A percentile compares a stretch with the other conserved stretches of the same genome.
phyloP scores from a whole-genome alignment of 2,329 filamentous ascomycete species.

The Coniochaeta ligniaria region DNA sequence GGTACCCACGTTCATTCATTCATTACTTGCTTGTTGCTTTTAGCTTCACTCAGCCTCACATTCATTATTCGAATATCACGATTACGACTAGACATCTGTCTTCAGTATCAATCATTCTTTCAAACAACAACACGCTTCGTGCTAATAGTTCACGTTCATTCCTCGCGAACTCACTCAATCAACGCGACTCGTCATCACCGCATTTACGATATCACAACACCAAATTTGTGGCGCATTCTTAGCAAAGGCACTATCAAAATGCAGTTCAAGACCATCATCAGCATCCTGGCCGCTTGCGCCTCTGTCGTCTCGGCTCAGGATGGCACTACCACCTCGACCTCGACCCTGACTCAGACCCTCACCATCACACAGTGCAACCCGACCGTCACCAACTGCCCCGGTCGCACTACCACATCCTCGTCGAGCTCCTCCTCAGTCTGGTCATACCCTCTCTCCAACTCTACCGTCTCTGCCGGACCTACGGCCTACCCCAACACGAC shows the following conservation, averaged over 20 bases:
- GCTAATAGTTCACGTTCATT: not conserved
- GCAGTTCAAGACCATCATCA: constrained; percentile 35
- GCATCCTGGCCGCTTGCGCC: constrained; percentile 31
- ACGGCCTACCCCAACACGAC: constrained; percentile 15
- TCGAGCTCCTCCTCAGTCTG: constrained; percentile 10
- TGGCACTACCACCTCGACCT: constrained; percentile 35
- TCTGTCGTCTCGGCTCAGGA: constrained; percentile 25
- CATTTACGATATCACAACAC: not conserved
- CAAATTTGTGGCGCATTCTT: not conserved
- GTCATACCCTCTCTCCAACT: constrained; percentile 25
- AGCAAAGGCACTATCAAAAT: constrained; percentile 25
- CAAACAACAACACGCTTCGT: not conserved
- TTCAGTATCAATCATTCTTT: not conserved
- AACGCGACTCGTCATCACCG: not conserved
- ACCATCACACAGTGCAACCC: constrained; percentile 40
- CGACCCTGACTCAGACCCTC: constrained; percentile 36
- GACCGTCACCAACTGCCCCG: constrained; percentile 34
- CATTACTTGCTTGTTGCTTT: not conserved
- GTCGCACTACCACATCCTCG: constrained; percentile 18
- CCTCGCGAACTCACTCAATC: not conserved
- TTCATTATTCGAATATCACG: not conserved
- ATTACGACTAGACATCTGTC: not conserved
- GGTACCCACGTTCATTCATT: not conserved
- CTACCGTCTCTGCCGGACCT: constrained; percentile 19
- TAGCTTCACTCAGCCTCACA: not conserved